These are phyloP conservation scores for Alternaria postmessia DNA, from an alignment of 2,329 filamentous ascomycete genomes.

Conservation along the genomic window DNA sequence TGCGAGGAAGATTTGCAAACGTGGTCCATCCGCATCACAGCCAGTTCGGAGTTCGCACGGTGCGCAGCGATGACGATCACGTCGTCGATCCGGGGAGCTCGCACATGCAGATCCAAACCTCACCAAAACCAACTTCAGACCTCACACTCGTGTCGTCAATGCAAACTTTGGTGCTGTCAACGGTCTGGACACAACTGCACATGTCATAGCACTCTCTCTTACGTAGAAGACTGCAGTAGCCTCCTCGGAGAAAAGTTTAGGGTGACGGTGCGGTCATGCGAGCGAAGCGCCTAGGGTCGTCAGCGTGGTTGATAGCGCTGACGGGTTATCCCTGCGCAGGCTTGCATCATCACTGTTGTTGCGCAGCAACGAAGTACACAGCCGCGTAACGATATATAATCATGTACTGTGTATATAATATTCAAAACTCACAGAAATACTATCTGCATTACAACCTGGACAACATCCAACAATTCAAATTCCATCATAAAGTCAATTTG, in stretches of 20 bases:
- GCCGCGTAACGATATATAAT: conserved; percentile 23
- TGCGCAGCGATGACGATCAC: conserved; percentile 25
- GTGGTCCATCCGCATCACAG: not conserved
- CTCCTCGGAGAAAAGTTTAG: conserved; percentile 7
- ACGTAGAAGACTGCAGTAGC: conserved; percentile 19
- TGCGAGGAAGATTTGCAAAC: conserved; percentile 10
- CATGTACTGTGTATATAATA: not conserved
- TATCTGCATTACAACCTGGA: not conserved
- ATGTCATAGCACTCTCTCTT: conserved; percentile 18
- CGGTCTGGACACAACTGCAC: conserved; percentile 7
- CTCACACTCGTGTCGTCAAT: conserved; percentile 5
- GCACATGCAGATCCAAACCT: not conserved
- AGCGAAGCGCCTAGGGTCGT: conserved; percentile 9
- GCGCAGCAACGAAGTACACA: conserved; percentile 22
- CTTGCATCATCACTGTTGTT: conserved; percentile 24
- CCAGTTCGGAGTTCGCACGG: not conserved
- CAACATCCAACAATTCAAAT: not conserved
- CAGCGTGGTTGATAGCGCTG: conserved; percentile 10
- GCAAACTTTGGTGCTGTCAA: not conserved
- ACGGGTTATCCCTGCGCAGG: conserved; percentile 15
- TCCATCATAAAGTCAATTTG: not conserved
- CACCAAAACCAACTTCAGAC: not conserved
- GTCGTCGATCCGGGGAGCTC: conserved; percentile 20
- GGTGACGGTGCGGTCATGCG: conserved; percentile 15
- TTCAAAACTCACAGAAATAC: not conserved